Evolutionary conservation across 805 yeast species (phyloP).

Genomic region (Metschnikowia proteae): DNA sequence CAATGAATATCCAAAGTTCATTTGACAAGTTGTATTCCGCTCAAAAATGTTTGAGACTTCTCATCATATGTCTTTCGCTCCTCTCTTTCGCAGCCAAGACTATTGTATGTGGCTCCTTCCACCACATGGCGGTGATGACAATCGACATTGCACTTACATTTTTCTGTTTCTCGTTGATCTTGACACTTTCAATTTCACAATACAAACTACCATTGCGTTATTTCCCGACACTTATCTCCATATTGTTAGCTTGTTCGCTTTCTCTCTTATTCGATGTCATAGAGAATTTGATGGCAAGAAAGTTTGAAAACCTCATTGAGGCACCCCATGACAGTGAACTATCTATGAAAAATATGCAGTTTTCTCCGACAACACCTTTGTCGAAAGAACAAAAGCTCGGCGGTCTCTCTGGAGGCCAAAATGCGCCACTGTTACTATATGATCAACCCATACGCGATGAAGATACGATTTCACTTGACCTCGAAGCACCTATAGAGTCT

Average conservation of each 20-base stretch:
- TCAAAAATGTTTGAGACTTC: neutral
- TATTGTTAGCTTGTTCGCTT: constrained; percentile 1
- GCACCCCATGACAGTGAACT: neutral
- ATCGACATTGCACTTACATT: neutral
- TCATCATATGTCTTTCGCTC: neutral
- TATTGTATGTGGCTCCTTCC: neutral
- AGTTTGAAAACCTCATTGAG: neutral
- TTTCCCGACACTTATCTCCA: neutral
- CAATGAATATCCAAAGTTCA: neutral
- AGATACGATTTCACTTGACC: neutral
- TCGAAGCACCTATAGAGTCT: neutral
- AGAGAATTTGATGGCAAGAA: neutral
- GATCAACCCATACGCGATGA: neutral
- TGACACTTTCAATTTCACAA: neutral
- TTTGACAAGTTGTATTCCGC: neutral
- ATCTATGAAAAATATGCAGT: neutral
- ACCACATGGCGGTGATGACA: neutral
- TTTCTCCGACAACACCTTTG: neutral
- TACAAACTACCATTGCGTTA: neutral
- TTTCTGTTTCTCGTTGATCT: neutral
- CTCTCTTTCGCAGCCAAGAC: neutral
- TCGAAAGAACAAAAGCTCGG: neutral
- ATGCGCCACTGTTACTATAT: neutral
- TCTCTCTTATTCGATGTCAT: neutral
- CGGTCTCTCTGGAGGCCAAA: neutral